Percentiles rank a stretch among this genome's conserved stretches.
phyloP scores from a whole-genome alignment of 208 protist species.

The Leishmania lainsoni region DNA sequence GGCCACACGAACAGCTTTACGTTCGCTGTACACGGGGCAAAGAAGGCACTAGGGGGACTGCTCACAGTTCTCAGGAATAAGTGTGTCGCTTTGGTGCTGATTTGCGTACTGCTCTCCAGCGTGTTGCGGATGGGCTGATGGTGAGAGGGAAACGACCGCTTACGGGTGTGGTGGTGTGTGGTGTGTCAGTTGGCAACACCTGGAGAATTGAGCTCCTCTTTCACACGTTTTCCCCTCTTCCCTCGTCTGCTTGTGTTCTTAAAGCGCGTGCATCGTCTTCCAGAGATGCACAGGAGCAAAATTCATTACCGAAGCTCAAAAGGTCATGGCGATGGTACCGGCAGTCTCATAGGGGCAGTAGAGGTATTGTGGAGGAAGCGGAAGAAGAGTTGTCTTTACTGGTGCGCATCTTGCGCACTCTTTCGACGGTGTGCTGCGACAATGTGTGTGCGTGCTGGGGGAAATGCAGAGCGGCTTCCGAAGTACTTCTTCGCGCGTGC shows the following conservation, averaged over 20 bases:
- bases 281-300: not conserved
- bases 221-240: not conserved
- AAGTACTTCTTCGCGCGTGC: not conserved
- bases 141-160: not conserved
- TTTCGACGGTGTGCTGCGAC: not conserved
- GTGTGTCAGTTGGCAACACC: no score
- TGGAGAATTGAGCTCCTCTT: not conserved
- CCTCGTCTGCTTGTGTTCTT: not conserved
- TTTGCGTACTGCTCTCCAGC: slow-evolving; percentile 23
- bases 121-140: slow-evolving; percentile 36
- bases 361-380: no score
- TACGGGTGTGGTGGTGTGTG: not conserved
- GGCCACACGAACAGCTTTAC: not conserved
- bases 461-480: not conserved
- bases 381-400: no score
- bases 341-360: no score
- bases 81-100: slow-evolving; percentile 23
- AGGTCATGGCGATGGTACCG: no score
- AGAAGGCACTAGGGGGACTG: not conserved
- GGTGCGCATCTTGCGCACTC: not conserved
- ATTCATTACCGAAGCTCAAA: not conserved
- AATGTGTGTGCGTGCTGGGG: not conserved
- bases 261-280: not conserved
- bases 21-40: not conserved
- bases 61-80: slow-evolving; percentile 13